Evolutionary conservation across 2,329 filamentous ascomycete genomes (phyloP).

Genomic region (Fusarium sp.): DNA sequence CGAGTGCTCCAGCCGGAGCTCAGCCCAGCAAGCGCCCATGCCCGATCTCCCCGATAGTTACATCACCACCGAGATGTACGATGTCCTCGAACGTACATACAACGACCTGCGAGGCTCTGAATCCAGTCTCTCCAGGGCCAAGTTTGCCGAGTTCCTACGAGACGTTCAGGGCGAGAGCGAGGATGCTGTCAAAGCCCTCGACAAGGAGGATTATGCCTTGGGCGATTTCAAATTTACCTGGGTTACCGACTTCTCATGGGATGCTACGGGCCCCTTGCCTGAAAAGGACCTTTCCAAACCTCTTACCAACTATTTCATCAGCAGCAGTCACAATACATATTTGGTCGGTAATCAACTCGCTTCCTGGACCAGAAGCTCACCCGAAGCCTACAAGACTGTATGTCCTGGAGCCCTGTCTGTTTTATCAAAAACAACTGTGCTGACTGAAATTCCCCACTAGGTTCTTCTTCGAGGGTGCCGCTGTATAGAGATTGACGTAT

Average conservation of each 20-base stretch:
- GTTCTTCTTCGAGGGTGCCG: conserved; percentile 81
- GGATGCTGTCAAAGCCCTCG: conserved; percentile 44
- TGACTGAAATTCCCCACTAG: conserved; percentile 51
- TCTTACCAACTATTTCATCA: conserved; percentile 92
- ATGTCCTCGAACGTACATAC: conserved; percentile 61
- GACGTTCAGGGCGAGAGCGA: conserved; percentile 59
- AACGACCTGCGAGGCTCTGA: conserved; percentile 55
- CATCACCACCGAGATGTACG: conserved; percentile 61
- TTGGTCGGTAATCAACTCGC: conserved; percentile 86
- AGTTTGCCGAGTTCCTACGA: conserved; percentile 62
- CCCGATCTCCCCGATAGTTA: conserved; percentile 52
- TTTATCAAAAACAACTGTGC: neutral
- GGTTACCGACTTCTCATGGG: conserved; percentile 56
- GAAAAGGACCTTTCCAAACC: conserved; percentile 72
- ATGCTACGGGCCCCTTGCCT: conserved; percentile 57
- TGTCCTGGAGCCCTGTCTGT: conserved; percentile 45
- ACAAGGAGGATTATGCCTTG: conserved; percentile 57
- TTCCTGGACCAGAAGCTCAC: conserved; percentile 72
- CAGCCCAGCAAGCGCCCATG: conserved; percentile 23
- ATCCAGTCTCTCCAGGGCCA: conserved; percentile 47
- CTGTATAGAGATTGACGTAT: conserved; percentile 95
- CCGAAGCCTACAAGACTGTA: conserved; percentile 81
- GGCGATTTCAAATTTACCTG: conserved; percentile 64
- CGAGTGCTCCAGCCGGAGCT: conserved; percentile 44
- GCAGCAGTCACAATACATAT: conserved; percentile 95